phyloP scores from a whole-genome alignment of 1,139 yeast species.

The Hyphopichia burtonii region DNA sequence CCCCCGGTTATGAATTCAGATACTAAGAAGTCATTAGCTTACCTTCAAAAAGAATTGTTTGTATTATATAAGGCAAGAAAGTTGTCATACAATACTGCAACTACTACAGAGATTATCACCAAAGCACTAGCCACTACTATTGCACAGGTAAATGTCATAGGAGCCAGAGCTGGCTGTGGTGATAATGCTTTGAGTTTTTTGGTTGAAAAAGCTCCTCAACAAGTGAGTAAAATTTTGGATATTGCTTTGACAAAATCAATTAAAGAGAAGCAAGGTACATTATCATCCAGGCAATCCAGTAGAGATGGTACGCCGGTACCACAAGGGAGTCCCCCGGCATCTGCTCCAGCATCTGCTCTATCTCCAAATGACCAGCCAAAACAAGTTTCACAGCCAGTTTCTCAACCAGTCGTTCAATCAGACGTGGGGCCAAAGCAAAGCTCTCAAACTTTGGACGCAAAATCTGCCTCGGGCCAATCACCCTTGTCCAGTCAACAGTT shows the following conservation, averaged over 20 bases:
- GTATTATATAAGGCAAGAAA: slow-evolving; percentile 68
- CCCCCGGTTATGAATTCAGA: slow-evolving; percentile 46
- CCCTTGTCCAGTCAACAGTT: no score
- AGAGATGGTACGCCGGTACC: slow-evolving; percentile 29
- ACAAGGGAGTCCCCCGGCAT: slow-evolving; percentile 11
- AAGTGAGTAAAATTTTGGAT: slow-evolving; percentile 76
- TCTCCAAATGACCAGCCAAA: slow-evolving; percentile 1
- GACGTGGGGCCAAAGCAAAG: background rate
- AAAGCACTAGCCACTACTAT: slow-evolving; percentile 91
- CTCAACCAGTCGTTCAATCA: slow-evolving; percentile 1
- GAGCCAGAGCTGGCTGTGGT: slow-evolving; percentile 78
- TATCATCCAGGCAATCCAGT: slow-evolving; percentile 22
- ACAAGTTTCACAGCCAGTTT: slow-evolving; percentile 1
- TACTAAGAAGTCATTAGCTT: slow-evolving; percentile 62
- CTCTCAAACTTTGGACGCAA: slow-evolving; percentile 6
- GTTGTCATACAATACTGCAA: slow-evolving; percentile 62
- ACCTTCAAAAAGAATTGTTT: slow-evolving; percentile 70
- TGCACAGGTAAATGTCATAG: slow-evolving; percentile 85
- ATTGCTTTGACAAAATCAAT: slow-evolving; percentile 82
- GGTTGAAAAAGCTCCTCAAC: slow-evolving; percentile 86
- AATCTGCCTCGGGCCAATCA: no score
- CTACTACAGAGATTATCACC: slow-evolving; percentile 79
- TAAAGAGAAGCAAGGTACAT: slow-evolving; percentile 46
- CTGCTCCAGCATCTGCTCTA: slow-evolving; percentile 5
- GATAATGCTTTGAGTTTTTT: slow-evolving; percentile 78